These are phyloP conservation scores for Ogataea nonfermentans DNA, from an alignment of 805 yeast species.

Conservation along the genomic window DNA sequence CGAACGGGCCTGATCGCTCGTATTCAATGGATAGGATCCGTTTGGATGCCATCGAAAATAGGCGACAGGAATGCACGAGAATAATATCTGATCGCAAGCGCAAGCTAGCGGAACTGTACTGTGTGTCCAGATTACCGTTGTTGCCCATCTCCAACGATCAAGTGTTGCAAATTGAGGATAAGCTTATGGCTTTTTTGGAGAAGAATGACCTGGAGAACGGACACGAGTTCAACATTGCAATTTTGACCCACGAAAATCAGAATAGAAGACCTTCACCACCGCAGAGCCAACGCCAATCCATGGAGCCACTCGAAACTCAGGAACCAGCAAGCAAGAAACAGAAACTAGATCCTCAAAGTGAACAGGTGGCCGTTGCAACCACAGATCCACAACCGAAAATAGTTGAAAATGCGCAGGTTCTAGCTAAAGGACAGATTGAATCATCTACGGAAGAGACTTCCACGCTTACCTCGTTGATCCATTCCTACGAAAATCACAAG, in stretches of 20 bases:
- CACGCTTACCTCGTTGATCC: constrained; percentile 31
- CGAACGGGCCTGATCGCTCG: constrained; percentile 1
- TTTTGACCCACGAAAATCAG: constrained; percentile 35
- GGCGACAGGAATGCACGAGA: constrained; percentile 42
- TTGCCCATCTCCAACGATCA: constrained; percentile 41
- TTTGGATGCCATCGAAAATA: constrained; percentile 43
- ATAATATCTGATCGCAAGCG: constrained; percentile 52
- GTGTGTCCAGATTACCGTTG: constrained; percentile 52
- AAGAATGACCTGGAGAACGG: constrained; percentile 52
- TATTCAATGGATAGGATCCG: constrained; percentile 41
- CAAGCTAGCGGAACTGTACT: constrained; percentile 59
- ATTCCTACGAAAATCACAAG: constrained; percentile 23
- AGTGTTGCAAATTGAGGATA: constrained; percentile 39
- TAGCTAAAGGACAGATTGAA: constrained; percentile 19
- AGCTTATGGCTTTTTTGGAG: constrained; percentile 45
- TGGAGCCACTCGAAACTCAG: constrained; percentile 6
- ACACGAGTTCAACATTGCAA: constrained; percentile 36
- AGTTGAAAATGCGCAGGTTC: background rate
- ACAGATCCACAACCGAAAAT: constrained; percentile 2
- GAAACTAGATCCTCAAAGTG: constrained; percentile 8
- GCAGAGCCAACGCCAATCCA: constrained; percentile 14
- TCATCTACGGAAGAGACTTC: constrained; percentile 26
- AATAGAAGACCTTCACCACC: constrained; percentile 31
- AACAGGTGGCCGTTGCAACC: background rate
- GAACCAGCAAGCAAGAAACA: constrained; percentile 16